Conservation (phyloP, 2,329 filamentous ascomycete species). For the Xylaria sp. region DNA sequence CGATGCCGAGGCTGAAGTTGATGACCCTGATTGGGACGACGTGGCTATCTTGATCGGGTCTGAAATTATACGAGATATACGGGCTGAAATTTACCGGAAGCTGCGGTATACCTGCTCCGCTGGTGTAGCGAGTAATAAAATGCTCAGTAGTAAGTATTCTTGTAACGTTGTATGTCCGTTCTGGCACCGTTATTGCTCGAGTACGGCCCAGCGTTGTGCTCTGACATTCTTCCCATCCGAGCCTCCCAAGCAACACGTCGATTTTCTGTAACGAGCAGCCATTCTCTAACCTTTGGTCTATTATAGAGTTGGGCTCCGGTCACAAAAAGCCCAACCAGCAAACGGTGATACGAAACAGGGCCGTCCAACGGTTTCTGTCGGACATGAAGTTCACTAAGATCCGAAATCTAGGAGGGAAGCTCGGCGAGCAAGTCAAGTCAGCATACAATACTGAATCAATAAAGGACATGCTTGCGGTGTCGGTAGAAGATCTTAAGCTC, state of each 20-base stretch:
- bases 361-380: conserved; percentile 70
- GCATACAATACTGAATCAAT: conserved; percentile 77
- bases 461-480: conserved; percentile 64
- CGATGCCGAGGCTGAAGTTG: conserved; percentile 62
- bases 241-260: not conserved
- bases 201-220: not conserved
- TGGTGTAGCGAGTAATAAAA: conserved; percentile 85
- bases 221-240: not conserved
- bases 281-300: not conserved
- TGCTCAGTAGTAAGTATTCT: conserved; percentile 60
- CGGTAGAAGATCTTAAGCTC: conserved; percentile 69
- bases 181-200: not conserved
- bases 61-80: conserved; percentile 76
- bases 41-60: conserved; percentile 79
- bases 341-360: conserved; percentile 85
- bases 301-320: conserved; percentile 67
- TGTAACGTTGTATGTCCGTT: not conserved
- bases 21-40: conserved; percentile 95
- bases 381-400: conserved; percentile 94
- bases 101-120: conserved; percentile 89
- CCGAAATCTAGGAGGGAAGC: conserved; percentile 87
- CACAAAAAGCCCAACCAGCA: conserved; percentile 93
- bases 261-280: not conserved
- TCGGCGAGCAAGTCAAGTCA: conserved; percentile 80
- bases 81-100: conserved; percentile 60